Conservation (phyloP, 345 rosid genomes). For the Leavenworthia alabamica region DNA sequence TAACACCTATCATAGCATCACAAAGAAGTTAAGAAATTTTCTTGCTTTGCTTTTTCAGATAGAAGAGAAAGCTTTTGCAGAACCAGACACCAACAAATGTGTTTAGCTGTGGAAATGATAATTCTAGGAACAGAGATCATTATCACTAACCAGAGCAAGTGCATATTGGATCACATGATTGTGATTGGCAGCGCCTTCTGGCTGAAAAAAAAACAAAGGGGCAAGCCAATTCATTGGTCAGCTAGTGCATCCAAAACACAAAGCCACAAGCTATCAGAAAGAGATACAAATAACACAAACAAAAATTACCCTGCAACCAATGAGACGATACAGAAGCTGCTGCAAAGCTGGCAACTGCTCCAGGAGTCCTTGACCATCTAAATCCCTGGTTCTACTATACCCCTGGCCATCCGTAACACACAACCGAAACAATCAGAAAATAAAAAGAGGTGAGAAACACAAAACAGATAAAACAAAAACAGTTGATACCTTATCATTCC, state of each 20-base stretch:
- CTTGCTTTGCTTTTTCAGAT: not conserved
- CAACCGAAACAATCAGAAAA: constrained; percentile 14
- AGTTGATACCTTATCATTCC: constrained; percentile 67
- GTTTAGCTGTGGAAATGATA: not conserved
- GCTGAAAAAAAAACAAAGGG: constrained; percentile 46
- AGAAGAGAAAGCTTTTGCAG: not conserved
- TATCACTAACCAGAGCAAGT: constrained; percentile 72
- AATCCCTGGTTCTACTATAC: constrained; percentile 81
- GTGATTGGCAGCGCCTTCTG: constrained; percentile 89
- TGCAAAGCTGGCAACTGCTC: constrained; percentile 91
- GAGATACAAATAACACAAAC: not conserved
- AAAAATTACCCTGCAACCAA: constrained; percentile 77
- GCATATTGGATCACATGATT: constrained; percentile 94
- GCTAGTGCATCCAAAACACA: not conserved
- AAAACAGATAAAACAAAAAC: not conserved
- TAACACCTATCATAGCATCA: constrained; percentile 50
- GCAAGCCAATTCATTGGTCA: constrained; percentile 6
- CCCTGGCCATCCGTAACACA: constrained; percentile 46
- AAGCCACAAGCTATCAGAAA: constrained; percentile 2
- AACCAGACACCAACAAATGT: not conserved
- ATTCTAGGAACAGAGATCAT: not conserved
- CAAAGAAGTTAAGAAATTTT: not conserved
- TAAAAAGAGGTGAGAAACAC: not conserved
- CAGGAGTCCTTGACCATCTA: constrained; percentile 74
- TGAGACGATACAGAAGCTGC: constrained; percentile 81